Evolutionary conservation across 2,329 filamentous ascomycete species (phyloP).

Genomic region (Raffaelea ambrosiae): DNA sequence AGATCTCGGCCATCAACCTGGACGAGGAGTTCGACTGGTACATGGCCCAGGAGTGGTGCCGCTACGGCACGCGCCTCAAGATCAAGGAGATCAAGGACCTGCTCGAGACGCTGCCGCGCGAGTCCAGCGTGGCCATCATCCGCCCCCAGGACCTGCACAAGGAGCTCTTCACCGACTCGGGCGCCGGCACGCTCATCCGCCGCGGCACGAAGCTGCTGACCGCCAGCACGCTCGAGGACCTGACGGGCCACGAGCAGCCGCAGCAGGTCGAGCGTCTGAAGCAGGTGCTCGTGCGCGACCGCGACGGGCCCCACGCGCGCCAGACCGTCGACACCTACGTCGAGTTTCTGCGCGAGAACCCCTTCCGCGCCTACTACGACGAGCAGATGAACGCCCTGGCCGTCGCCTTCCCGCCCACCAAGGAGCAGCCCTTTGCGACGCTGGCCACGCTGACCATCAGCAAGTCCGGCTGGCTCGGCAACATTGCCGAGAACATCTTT

Average conservation of each 20-base stretch:
- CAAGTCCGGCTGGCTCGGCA: conserved; percentile 88
- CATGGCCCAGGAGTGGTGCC: conserved; percentile 91
- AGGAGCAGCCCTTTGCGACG: conserved; percentile 63
- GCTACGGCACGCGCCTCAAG: conserved; percentile 90
- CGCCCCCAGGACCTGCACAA: conserved; percentile 93
- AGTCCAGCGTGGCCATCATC: conserved; percentile 94
- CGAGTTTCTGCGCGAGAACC: conserved; percentile 63
- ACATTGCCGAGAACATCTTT: conserved; percentile 93
- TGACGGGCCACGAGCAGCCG: conserved; percentile 64
- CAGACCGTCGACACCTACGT: conserved; percentile 83
- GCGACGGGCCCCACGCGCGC: conserved; percentile 71
- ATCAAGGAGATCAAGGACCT: conserved; percentile 97
- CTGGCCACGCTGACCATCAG: conserved; percentile 88
- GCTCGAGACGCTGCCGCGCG: conserved; percentile 77
- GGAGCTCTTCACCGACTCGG: conserved; percentile 92
- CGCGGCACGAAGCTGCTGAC: conserved; percentile 83
- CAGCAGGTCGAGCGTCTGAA: conserved; percentile 59
- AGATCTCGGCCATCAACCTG: conserved; percentile 94
- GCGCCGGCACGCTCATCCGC: conserved; percentile 86
- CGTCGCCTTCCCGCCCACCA: conserved; percentile 68
- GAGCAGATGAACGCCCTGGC: conserved; percentile 89
- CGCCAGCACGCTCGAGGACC: conserved; percentile 61
- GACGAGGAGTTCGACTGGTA: conserved; percentile 92
- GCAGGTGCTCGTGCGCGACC: conserved; percentile 71
- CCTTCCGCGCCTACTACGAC: conserved; percentile 92